phyloP scores from a whole-genome alignment of 768 basidiomycete genomes.

The Suillus occidentalis region DNA sequence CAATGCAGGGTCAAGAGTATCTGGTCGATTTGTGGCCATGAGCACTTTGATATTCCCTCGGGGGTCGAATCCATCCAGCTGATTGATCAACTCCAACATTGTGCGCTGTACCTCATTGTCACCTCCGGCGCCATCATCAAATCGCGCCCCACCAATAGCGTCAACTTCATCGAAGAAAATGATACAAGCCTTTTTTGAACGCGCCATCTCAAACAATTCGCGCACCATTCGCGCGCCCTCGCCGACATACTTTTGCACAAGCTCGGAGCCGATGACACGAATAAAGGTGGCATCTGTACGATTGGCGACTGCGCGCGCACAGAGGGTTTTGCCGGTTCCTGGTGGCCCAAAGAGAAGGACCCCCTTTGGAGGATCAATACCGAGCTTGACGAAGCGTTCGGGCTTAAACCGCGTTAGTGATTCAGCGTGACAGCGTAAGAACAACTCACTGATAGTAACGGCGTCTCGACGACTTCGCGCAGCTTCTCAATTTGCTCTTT shows the following conservation, averaged over 20 bases:
- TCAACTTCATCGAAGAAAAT: constrained; percentile 99
- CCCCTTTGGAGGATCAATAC: constrained; percentile 98
- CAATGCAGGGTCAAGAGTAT: constrained; percentile 96
- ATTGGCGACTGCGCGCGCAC: constrained; percentile 97
- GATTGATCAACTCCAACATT: constrained; percentile 99
- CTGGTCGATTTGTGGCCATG: constrained; percentile 99
- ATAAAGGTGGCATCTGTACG: constrained; percentile 99
- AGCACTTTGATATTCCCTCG: constrained; percentile 99
- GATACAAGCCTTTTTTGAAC: constrained; percentile 98
- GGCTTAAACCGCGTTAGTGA: constrained; percentile 57
- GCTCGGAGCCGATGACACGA: constrained; percentile 96
- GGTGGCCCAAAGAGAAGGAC: constrained; percentile 95
- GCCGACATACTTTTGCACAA: constrained; percentile 99
- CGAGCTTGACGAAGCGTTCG: constrained; percentile 97
- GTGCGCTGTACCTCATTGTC: constrained; percentile 99
- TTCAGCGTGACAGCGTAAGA: neutral
- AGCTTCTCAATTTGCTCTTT: constrained; percentile 99
- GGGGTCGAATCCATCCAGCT: constrained; percentile 97
- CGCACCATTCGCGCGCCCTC: constrained; percentile 99
- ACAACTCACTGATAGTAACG: constrained; percentile 79
- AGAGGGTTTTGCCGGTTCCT: constrained; percentile 98
- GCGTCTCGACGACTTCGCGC: constrained; percentile 96
- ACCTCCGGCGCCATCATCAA: constrained; percentile 97
- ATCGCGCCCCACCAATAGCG: constrained; percentile 96
- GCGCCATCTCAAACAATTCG: constrained; percentile 98